phyloP scores from a whole-genome alignment of 1,139 yeast genomes.

The Starmera stellimalicola region DNA sequence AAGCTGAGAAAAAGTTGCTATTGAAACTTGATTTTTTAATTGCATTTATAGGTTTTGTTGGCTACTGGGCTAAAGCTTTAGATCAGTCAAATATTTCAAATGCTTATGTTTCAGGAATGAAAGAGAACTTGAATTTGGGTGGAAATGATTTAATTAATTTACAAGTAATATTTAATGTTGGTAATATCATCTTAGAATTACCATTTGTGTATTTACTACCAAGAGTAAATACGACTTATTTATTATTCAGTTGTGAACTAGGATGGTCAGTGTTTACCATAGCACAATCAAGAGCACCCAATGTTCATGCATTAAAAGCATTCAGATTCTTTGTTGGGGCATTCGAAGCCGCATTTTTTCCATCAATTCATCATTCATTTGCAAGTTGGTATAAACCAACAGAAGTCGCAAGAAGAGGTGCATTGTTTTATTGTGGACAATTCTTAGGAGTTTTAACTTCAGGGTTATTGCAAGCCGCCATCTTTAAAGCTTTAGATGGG shows the following conservation, averaged over 20 bases:
- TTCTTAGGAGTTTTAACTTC: constrained; percentile 52
- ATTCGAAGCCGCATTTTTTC: constrained; percentile 54
- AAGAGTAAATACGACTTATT: constrained; percentile 35
- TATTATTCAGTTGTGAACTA: constrained; percentile 40
- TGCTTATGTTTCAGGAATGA: constrained; percentile 50
- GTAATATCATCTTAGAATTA: constrained; percentile 39
- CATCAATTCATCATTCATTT: constrained; percentile 51
- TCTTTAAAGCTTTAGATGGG: constrained; percentile 37
- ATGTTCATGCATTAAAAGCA: constrained; percentile 34
- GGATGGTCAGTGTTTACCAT: constrained; percentile 50
- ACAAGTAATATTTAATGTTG: constrained; percentile 41
- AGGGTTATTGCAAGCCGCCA: constrained; percentile 54
- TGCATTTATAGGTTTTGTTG: constrained; percentile 47
- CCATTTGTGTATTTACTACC: constrained; percentile 22
- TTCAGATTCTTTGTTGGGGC: constrained; percentile 49
- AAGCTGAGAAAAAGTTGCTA: constrained; percentile 38
- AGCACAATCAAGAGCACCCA: constrained; percentile 29
- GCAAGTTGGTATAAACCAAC: constrained; percentile 54
- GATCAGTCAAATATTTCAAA: constrained; percentile 49
- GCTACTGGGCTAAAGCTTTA: constrained; percentile 57
- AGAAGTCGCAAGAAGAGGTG: constrained; percentile 52
- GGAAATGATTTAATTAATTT: constrained; percentile 54
- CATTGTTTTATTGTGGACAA: constrained; percentile 51
- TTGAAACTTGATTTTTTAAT: constrained; percentile 49
- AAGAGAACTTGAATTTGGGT: constrained; percentile 38